These are phyloP conservation scores for Rhynchospora breviuscula DNA, from an alignment of 176 grass and related monocot species.

Conservation along the genomic window DNA sequence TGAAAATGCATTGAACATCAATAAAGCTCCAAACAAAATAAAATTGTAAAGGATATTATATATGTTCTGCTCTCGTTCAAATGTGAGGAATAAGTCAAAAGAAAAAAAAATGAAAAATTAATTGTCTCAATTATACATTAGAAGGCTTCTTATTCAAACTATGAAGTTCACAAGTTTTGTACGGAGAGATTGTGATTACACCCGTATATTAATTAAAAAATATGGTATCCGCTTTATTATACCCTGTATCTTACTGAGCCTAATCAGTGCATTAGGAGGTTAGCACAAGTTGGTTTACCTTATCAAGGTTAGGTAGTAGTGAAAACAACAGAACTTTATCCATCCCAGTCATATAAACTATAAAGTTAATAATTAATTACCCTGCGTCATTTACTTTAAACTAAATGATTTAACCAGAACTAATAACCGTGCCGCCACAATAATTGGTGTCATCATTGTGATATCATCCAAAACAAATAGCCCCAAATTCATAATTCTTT, in stretches of 20 bases:
- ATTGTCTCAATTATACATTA: not conserved
- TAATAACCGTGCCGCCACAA: conserved; percentile 2
- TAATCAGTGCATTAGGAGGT: not conserved
- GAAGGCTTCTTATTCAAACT: not conserved
- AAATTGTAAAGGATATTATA: not conserved
- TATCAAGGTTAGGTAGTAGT: not conserved
- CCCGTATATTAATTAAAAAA: not conserved
- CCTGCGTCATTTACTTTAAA: not conserved
- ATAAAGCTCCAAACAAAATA: not conserved
- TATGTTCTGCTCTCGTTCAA: not conserved
- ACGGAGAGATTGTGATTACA: not conserved
- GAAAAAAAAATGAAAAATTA: not conserved
- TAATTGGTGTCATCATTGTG: not conserved
- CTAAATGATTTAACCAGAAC: not conserved
- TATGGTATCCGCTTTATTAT: not conserved
- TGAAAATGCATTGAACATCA: not conserved
- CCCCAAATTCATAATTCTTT: not conserved
- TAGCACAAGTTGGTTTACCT: not conserved
- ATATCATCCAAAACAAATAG: not conserved
- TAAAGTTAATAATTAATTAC: not conserved
- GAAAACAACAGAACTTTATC: not conserved
- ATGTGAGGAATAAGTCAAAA: not conserved
- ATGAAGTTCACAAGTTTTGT: not conserved
- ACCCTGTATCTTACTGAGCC: not conserved
- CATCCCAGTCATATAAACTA: not conserved